A percentile compares a stretch with the other conserved stretches of the same genome.
Conservation (phyloP, 768 basidiomycete genomes). For the Hericium rajendrae region DNA sequence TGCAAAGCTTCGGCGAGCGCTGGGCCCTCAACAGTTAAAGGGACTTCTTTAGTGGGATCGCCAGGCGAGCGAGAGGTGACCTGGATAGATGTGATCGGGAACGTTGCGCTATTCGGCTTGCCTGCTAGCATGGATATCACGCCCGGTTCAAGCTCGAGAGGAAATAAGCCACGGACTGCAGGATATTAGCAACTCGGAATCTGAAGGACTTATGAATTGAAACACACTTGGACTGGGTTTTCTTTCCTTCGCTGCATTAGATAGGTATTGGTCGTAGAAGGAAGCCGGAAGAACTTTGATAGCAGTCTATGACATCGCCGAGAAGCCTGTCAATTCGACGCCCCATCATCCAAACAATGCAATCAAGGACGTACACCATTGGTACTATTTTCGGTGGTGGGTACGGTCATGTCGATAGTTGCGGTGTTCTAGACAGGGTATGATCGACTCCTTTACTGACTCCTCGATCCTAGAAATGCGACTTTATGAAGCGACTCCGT, state of each 20-base stretch:
- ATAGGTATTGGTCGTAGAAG: conserved; percentile 54
- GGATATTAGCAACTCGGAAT: neutral
- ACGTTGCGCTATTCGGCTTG: conserved; percentile 84
- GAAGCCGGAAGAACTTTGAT: conserved; percentile 32
- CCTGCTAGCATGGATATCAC: conserved; percentile 80
- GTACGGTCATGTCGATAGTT: too few species aligned
- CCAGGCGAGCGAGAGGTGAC: conserved; percentile 46
- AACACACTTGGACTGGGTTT: conserved; percentile 45
- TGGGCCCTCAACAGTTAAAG: conserved; percentile 43
- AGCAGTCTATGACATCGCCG: too few species aligned
- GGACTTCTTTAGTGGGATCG: conserved; percentile 33
- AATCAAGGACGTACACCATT: too few species aligned
- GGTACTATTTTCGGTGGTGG: too few species aligned
- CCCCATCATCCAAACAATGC: too few species aligned
- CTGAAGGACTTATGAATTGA: neutral
- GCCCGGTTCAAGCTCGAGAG: conserved; percentile 69
- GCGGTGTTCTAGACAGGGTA: too few species aligned
- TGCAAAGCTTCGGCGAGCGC: conserved; percentile 67
- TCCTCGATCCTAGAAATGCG: too few species aligned
- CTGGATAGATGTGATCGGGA: conserved; percentile 79
- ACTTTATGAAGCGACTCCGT: too few species aligned
- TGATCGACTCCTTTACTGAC: too few species aligned
- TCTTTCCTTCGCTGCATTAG: conserved; percentile 48
- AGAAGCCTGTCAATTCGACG: too few species aligned
- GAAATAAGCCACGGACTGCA: conserved; percentile 55